Percentiles rank a stretch among this genome's conserved stretches.
Evolutionary conservation across 2,329 filamentous ascomycete species (phyloP).

Genomic region (Colletotrichum sp.): DNA sequence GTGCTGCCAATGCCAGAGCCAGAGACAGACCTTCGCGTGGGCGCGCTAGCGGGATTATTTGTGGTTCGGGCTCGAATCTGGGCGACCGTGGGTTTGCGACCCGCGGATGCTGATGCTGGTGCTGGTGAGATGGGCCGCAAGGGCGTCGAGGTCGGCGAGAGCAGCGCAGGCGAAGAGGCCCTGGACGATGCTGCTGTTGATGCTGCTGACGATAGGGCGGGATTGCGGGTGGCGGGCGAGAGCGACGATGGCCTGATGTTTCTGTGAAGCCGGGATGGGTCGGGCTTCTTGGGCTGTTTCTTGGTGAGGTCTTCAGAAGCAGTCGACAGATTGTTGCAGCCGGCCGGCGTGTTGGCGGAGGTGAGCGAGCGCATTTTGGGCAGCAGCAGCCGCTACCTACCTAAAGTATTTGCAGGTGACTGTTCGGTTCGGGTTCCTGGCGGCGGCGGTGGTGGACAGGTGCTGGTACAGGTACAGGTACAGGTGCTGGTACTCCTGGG

Average conservation of each 20-base stretch:
- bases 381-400: not conserved
- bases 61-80: conserved; percentile 8
- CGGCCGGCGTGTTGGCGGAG: not conserved
- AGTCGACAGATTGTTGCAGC: conserved; percentile 6
- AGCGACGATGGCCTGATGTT: conserved; percentile 21
- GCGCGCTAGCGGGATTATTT: conserved; percentile 9
- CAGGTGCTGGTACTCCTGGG: not conserved
- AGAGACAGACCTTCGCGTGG: not conserved
- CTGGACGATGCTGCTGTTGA: conserved; percentile 27
- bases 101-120: not conserved
- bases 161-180: not conserved
- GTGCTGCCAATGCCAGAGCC: not conserved
- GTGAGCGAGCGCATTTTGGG: conserved; percentile 12
- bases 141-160: conserved; percentile 36
- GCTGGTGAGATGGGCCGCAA: conserved; percentile 23
- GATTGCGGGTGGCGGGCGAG: conserved; percentile 11
- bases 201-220: not conserved
- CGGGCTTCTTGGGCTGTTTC: conserved; percentile 8
- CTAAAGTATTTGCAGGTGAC: not conserved
- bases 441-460: not conserved
- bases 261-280: conserved; percentile 10
- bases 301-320: not conserved
- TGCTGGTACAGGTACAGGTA: not conserved
- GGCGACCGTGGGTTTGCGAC: conserved; percentile 6
- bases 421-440: not conserved